phyloP scores from a whole-genome alignment of 2,329 filamentous ascomycete genomes.

The Lecanosticta acicola region DNA sequence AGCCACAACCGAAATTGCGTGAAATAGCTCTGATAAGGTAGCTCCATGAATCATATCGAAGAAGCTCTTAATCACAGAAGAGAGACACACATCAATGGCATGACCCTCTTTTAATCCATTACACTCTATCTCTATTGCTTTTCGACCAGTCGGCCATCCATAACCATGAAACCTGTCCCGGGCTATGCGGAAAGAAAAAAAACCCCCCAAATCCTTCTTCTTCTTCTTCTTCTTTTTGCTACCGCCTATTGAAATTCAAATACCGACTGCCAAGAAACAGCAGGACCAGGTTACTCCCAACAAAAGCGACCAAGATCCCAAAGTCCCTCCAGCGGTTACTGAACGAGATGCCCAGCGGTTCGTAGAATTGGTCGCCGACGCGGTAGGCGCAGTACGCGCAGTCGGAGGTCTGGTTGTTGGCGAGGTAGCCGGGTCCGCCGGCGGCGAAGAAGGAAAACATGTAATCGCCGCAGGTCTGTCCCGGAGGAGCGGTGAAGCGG shows the following conservation, averaged over 20 bases:
- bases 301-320: slow-evolving; percentile 70
- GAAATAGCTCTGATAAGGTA: too few relatives aligned
- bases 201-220: background rate
- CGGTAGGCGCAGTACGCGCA: slow-evolving; percentile 81
- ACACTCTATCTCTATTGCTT: too few relatives aligned
- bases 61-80: too few relatives aligned
- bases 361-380: slow-evolving; percentile 75
- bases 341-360: slow-evolving; percentile 60
- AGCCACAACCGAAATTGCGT: too few relatives aligned
- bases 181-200: slow-evolving; percentile 1
- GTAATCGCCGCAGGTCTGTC: slow-evolving; percentile 67
- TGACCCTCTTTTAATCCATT: too few relatives aligned
- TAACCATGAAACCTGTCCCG: too few relatives aligned
- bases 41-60: too few relatives aligned
- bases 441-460: slow-evolving; percentile 63
- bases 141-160: too few relatives aligned
- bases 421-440: slow-evolving; percentile 68
- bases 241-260: slow-evolving; percentile 42
- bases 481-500: slow-evolving; percentile 59
- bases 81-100: too few relatives aligned
- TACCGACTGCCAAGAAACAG: slow-evolving; percentile 50
- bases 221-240: slow-evolving; percentile 6
- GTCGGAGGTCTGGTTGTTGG: slow-evolving; percentile 56
- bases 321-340: slow-evolving; percentile 71
- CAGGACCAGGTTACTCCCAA: slow-evolving; percentile 68